Evolutionary conservation across 768 basidiomycete genomes (phyloP), one percentile per base, ranked within the genome.

Genomic region (Mycena indigotica): DNA sequence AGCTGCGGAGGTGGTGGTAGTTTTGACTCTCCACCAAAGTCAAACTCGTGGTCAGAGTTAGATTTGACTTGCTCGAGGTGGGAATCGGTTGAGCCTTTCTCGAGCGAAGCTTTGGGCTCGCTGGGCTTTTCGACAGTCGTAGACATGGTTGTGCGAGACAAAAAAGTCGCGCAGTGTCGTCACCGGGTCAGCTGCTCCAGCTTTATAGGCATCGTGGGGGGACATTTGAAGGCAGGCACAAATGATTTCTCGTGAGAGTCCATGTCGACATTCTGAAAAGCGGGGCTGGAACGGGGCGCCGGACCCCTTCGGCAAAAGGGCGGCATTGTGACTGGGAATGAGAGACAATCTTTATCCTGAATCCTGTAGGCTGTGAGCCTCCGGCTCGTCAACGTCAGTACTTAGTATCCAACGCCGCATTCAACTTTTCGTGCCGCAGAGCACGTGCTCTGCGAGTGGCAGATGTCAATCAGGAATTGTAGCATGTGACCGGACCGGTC

Each of bases 1-100:
- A 84, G 69, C 3, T 57, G 63, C 2, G 80, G 80, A 8, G 82
- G 80, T 2, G 77, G 76, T 10, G 79, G 81, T 12, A 81, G 75
- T 13, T 61, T 68, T 0, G 74, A 72, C 32, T 82, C 80, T 24
- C 78, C 80, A 16, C 75, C 80, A 60, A 80, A 80, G 52, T 79
- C 77, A 25, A 71, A 25, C 3, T 50, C 35, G 4, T 56, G 57
- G 10, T 52, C 44, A 0, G 57, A 48, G 26, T 30, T 52, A 8
- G 46, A 10, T 15, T 52, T 57, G 30, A 50, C 38, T 19, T 59
- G 67, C 8, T 61, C 61, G 5, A 69, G 2, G 19, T 58, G 54
- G 3, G 51, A 26, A 13, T 52, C 48, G 25, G 21, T 21, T n/a
- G 52, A 41, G n/a, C 12, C 53, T 30, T 63, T 63, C 48, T 63